Evolutionary conservation across 2,329 filamentous ascomycete genomes (phyloP), one percentile per base, ranked within the genome.

Genomic region (Colletotrichum cordylinicola): DNA sequence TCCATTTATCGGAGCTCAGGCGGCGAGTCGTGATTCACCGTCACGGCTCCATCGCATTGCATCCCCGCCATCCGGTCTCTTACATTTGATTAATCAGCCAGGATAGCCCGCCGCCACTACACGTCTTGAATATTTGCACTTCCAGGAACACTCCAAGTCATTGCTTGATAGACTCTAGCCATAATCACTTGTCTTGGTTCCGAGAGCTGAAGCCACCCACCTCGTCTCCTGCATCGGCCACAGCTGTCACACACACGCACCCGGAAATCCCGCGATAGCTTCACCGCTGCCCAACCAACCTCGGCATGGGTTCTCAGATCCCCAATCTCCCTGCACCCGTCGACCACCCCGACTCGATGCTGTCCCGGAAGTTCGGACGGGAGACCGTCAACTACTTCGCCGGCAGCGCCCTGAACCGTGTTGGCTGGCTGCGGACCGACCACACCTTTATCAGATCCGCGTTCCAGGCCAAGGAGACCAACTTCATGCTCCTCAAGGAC

Each of bases 311-410:
- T 62, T 74, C 74, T 66, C 74, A 76, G 52, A 61, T 67, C 39
- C 89, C 90, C 72, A 84, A 87, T 79, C 84, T 88, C 72, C 84
- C 87, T 70, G 78, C 82, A 66, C 84, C 81, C 77, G 84, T 89
- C 77, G 82, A 82, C 76, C 84, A 85, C 84, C 84, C 90, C 84
- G 86, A 89, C 83, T 91, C 90, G 15, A 95, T 95, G 92, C 88
- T 97, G 80, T 91, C 92, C 79, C 89, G 91, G 75, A 95, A 93
- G 82, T 96, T 96, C 85, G 95, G 95, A 84, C 93, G 91, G 79
- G 95, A 96, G 85, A 88, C 95, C 77, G 90, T 93, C 82, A 97
- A 96, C 85, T 97, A 97, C 90, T 97, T 96, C 85, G 92, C 94
- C 66, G 94, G 94, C 79, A 93, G 91, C 70, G 94, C 93, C 8